Evolutionary conservation across 345 rosid species (phyloP), one percentile per base, ranked within the genome.

Genomic region (Ceriops zippeliana): DNA sequence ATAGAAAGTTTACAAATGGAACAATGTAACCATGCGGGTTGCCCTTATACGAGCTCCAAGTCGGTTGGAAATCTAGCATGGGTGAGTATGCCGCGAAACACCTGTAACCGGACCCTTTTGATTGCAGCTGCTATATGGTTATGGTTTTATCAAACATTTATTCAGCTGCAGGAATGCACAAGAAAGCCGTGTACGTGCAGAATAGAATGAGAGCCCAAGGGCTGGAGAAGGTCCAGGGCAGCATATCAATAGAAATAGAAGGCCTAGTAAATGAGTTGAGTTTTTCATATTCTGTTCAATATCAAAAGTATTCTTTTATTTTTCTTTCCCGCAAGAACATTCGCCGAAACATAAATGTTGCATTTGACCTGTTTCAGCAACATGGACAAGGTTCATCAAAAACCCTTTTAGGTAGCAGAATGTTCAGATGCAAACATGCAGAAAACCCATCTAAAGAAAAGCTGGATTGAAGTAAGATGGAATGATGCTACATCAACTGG

Each of bases 31-130:
- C 9, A 42, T 68, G 26, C 58, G 56, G 71, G 71, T 54, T 58
- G 64, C 64, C 5, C 71, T 68, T 68, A 52, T 68, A 5, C 63
- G 71, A 46, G 71, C 71, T 5, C 58, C 71, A 5, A 42, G 64
- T 21, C 63, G 71, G 52, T 32, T 69, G 32, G 58, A 31, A 34
- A 69, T 32, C 24, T 32, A 13, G 60, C 0, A 3, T 34, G 35
- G 66, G 66, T 15, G 37, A 60, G 51, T 61, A 69, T 61, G 66
- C 73, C 52, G 52, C 66, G 10, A 16, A 70, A 21, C 52, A 62
- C 5, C 66, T 52, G 28, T 34, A 26, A 19, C 26, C 34, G 27
- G 60, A 70, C 67, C 61, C 67, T 38, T 61, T 34, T 1, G 67
- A 61, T 52, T 58, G 67, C 37, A 17, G 66, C 26, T 70, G 73